Evolutionary conservation across 371 early-diverging fungal genomes (phyloP).

Genomic region (Homolaphlyctis polyrhiza): DNA sequence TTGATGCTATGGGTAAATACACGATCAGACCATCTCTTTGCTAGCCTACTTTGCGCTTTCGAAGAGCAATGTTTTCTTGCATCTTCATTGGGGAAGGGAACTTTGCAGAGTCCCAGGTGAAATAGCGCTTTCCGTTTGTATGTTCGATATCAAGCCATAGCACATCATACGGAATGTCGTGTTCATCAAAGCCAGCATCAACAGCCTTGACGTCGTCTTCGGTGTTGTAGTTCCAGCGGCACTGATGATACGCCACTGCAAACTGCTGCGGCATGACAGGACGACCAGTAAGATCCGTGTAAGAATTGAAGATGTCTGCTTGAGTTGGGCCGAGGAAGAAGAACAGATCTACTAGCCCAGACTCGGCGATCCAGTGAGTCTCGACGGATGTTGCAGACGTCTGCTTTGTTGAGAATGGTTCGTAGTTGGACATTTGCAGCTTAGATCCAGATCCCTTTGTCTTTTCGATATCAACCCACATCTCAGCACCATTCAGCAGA

Average conservation of each 20-base stretch:
- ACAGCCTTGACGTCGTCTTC: constrained; percentile 78
- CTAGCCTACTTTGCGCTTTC: constrained; percentile 65
- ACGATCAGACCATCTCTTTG: neutral
- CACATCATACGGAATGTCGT: constrained; percentile 89
- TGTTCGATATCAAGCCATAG: constrained; percentile 95
- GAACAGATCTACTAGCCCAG: constrained; percentile 85
- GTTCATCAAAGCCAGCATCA: constrained; percentile 71
- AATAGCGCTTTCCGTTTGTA: constrained; percentile 84
- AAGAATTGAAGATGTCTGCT: constrained; percentile 67
- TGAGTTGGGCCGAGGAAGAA: constrained; percentile 80
- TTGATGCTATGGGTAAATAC: neutral
- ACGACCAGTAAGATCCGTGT: constrained; percentile 71
- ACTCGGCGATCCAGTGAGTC: constrained; percentile 92
- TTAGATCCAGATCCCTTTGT: constrained; percentile 2
- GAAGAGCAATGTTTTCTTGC: constrained; percentile 66
- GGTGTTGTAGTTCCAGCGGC: constrained; percentile 90
- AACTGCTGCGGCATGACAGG: constrained; percentile 86
- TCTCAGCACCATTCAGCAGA: constrained; percentile 93
- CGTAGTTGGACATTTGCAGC: constrained; percentile 13
- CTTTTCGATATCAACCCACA: constrained; percentile 92
- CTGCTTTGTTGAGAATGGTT: constrained; percentile 15
- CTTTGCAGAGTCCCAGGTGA: constrained; percentile 83
- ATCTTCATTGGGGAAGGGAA: constrained; percentile 86
- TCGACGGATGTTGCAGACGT: neutral
- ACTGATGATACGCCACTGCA: constrained; percentile 89